Base-by-base conservation (phyloP, 768 basidiomycete species). In the Psilocybe cubensis region DNA sequence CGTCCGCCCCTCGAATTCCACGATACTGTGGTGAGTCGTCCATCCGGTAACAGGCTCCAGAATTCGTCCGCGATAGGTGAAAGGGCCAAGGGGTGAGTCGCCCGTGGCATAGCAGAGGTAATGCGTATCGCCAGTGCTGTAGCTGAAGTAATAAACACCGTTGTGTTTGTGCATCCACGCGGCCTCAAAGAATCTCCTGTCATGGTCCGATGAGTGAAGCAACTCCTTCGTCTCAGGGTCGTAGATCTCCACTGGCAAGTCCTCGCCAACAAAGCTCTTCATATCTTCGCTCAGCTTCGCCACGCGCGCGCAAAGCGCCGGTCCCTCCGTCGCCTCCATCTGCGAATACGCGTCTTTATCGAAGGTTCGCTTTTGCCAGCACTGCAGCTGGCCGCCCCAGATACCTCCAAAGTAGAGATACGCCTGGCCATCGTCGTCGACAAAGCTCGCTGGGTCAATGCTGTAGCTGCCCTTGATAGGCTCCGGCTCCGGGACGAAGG, bases 331-430 rank as follows among this genome's bases (percentile, higher is more conserved):
- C 23, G 61, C 61, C 40, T 60, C 58, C 58, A 62, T 62, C 46
- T 20, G 50, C 4, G 52, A 40, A 11, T 60, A 59, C 38, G 40
- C 57, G 21, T 54, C 47, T 40, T 41, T 54, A 35, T 52, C 58
- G 28, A 59, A 59, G 21, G 43, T 25, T 10, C 60, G 58, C 33
- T 56, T 58, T 35, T 49, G 48, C 58, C 63, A 66, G 60, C 65
- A 66, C 45, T 66, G 65, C 48, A 66, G 46, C 53, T 66, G 65
- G 6, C 65, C 65, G 33, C 65, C 65, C 65, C 65, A 66, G 28
- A 66, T 56, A 14, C 65, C 65, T 12, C 65, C 65, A 28, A 66
- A 63, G 28, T 62, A 66, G 35, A 66, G 43, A 54, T 66, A 66
- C 35, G 60, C 60, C 50, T 63, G 42, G 8, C 63, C 65, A 43